Evolutionary conservation across 495 filamentous ascomycete genomes (phyloP).

Genomic region (Peziza echinospora): DNA sequence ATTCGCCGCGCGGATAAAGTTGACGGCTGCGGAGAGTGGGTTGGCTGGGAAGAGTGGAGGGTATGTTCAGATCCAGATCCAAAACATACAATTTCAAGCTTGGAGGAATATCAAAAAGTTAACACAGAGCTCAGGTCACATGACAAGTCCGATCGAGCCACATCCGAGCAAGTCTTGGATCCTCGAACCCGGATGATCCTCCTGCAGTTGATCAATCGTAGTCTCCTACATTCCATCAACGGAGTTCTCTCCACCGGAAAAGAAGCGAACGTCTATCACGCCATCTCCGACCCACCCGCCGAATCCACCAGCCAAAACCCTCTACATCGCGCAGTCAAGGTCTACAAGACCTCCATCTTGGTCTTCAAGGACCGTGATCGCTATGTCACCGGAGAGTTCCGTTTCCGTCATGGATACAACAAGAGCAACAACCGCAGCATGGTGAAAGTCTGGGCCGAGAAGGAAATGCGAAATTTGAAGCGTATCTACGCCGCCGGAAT

Average conservation of each 20-base stretch:
- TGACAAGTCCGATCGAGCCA: slow-evolving; percentile 83
- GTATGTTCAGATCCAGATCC: slow-evolving; percentile 16
- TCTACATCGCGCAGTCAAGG: slow-evolving; percentile 68
- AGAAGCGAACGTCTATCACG: slow-evolving; percentile 92
- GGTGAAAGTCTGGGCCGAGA: slow-evolving; percentile 97
- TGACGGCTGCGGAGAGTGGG: slow-evolving; percentile 43
- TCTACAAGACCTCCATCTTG: slow-evolving; percentile 91
- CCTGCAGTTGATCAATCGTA: slow-evolving; percentile 78
- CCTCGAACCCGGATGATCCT: slow-evolving; percentile 86
- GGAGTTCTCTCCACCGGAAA: slow-evolving; percentile 89
- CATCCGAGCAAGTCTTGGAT: slow-evolving; percentile 81
- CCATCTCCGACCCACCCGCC: slow-evolving; percentile 30
- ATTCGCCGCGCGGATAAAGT: slow-evolving; percentile 72
- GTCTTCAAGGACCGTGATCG: slow-evolving; percentile 94
- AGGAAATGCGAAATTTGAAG: slow-evolving; percentile 86
- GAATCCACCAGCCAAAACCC: slow-evolving; percentile 28
- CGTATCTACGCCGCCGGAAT: slow-evolving; percentile 65
- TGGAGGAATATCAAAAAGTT: neutral
- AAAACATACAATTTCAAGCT: too few species aligned
- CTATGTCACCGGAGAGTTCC: slow-evolving; percentile 80
- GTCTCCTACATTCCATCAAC: slow-evolving; percentile 55
- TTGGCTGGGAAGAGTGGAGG: slow-evolving; percentile 30
- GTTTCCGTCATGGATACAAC: slow-evolving; percentile 63
- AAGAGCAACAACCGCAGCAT: slow-evolving; percentile 83
- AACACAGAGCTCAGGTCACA: slow-evolving; percentile 20